Conservation (phyloP, 768 basidiomycete genomes). For the Neoboletus brunneissimus region DNA sequence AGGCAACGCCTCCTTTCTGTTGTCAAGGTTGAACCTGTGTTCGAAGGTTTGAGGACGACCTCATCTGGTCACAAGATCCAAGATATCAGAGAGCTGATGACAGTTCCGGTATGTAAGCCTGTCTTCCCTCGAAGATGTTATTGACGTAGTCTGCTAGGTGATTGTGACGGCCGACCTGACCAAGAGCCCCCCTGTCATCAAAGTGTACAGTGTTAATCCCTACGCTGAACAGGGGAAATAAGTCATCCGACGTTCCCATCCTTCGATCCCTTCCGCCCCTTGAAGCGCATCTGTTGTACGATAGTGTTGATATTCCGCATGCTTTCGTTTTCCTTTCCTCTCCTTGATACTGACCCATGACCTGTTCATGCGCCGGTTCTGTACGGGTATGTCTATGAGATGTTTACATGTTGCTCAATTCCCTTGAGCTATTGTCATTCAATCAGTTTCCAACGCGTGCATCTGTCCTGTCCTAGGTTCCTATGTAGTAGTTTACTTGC, state of each 20-base stretch:
- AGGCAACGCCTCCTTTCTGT: slow-evolving; percentile 77
- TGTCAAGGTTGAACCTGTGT: slow-evolving; percentile 70
- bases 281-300: slow-evolving; percentile 26
- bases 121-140: not conserved
- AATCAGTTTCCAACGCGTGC: slow-evolving; percentile 11
- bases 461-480: slow-evolving; percentile 21
- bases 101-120: slow-evolving; percentile 69
- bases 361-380: slow-evolving; percentile 28
- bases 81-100: slow-evolving; percentile 92
- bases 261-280: slow-evolving; percentile 3
- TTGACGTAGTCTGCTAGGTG: slow-evolving; percentile 49
- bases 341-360: slow-evolving; percentile 32
- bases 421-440: slow-evolving; percentile 16
- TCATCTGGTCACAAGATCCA: slow-evolving; percentile 89
- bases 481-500: slow-evolving; percentile 23
- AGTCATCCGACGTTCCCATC: slow-evolving; percentile 12
- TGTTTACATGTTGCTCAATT: slow-evolving; percentile 23
- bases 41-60: slow-evolving; percentile 77
- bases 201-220: slow-evolving; percentile 94
- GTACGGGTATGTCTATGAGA: slow-evolving; percentile 30
- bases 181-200: slow-evolving; percentile 95
- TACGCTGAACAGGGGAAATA: slow-evolving; percentile 54
- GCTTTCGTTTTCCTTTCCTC: slow-evolving; percentile 31
- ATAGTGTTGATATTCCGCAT: slow-evolving; percentile 29
- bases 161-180: slow-evolving; percentile 94